Evolutionary conservation across 2,329 filamentous ascomycete genomes (phyloP), one percentile per base, ranked within the genome.

Genomic region (Fusarium pilosicola): DNA sequence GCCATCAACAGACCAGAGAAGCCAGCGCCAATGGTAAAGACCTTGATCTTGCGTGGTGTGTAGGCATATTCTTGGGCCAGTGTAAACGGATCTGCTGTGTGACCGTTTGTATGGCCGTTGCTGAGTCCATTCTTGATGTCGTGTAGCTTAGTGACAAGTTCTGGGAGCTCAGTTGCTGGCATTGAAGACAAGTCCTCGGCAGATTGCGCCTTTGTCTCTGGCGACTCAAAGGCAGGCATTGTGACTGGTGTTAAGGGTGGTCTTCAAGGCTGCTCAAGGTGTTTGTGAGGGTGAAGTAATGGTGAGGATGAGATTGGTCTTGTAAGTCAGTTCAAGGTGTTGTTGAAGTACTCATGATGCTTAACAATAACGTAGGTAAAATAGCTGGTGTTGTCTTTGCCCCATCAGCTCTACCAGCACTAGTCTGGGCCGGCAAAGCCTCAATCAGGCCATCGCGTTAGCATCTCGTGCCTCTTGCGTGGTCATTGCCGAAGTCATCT

Each of bases 1-100:
- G 80, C 80, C 77, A 81, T 80, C n/a, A 81, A 64, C 26, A 81
- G 60, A 26, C 80, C 80, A 8, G 79, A 80, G 63, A 81, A 80
- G 6, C 80, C 80, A 5, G 80, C 80, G 13, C 80, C 80, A 26
- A 81, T 79, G 14, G 80, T 82, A 22, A 82, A 70, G 13, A 82
- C 80, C 59, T 78, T 81, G 62, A 82, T 42, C 62, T 78, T 81
- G 9, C 74, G 62, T 2, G 76, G 75, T 17, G 78, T 77, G 46
- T 81, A 81, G 7, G 79, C 80, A 60, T 68, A 77, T 58, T 71
- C 73, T 44, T 68, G 48, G 49, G 64, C 73, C 2, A 81, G 77
- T 54, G 72, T 69, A 56, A 80, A 81, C 2, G 80, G 77, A 32
- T 81, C 77, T 13, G 71, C 51, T 9, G n/a, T 14, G n/a, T 54